phyloP scores from a whole-genome alignment of 2,329 filamentous ascomycete genomes.

The Alternaria longipes region DNA sequence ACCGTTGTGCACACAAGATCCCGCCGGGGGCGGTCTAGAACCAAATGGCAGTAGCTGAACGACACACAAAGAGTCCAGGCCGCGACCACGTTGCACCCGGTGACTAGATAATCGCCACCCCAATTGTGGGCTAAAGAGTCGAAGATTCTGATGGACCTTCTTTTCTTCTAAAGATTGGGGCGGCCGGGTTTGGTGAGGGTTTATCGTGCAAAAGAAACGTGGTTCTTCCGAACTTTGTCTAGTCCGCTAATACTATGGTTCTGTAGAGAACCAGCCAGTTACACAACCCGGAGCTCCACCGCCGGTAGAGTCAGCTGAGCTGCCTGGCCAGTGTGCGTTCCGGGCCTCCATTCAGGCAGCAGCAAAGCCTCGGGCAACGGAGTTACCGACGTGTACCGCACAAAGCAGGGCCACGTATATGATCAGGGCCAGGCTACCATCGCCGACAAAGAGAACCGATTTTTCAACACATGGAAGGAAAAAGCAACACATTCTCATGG shows the following conservation, averaged over 20 bases:
- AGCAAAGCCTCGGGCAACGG: not conserved
- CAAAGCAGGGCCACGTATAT: constrained; percentile 1
- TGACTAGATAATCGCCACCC: not conserved
- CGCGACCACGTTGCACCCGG: not conserved
- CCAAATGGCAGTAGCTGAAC: not conserved
- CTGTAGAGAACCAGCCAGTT: not conserved
- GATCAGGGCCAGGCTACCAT: not conserved
- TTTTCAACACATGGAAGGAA: not conserved
- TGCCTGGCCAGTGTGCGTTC: not conserved
- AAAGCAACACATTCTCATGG: not conserved
- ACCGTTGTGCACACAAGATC: not conserved
- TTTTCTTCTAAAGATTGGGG: not conserved
- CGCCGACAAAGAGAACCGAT: not conserved
- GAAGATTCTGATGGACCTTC: too few species aligned
- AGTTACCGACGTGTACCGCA: constrained; percentile 1
- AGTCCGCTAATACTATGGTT: not conserved
- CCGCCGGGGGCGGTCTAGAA: not conserved
- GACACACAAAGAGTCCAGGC: not conserved
- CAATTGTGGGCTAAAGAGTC: not conserved
- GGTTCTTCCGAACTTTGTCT: not conserved
- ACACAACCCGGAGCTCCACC: not conserved
- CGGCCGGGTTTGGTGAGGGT: not conserved
- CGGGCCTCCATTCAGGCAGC: not conserved
- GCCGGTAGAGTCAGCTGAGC: not conserved
- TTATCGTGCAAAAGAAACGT: constrained; percentile 3